A percentile compares a stretch with the other conserved stretches of the same genome.
Conservation (phyloP, 1,139 yeast genomes). For the Yamadazyma triangularis region DNA sequence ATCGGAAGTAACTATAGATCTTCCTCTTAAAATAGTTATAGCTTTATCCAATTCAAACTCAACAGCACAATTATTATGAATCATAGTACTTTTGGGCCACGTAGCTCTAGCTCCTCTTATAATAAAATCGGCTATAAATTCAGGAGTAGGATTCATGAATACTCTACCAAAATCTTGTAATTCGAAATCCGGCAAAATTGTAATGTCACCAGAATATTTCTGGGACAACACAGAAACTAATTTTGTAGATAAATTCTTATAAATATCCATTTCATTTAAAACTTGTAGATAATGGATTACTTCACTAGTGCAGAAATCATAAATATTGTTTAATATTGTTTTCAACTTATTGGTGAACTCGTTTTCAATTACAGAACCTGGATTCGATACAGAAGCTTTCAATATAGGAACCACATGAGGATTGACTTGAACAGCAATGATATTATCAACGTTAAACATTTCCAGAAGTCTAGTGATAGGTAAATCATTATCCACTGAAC, state of each 20-base stretch:
- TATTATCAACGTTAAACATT: constrained; percentile 95
- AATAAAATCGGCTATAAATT: constrained; percentile 64
- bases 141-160: constrained; percentile 75
- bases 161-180: constrained; percentile 57
- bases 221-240: constrained; percentile 74
- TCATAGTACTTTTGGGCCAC: constrained; percentile 86
- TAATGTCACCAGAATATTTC: constrained; percentile 88
- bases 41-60: constrained; percentile 85
- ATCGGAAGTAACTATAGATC: constrained; percentile 48
- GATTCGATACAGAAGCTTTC: constrained; percentile 59
- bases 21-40: constrained; percentile 61
- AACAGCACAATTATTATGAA: constrained; percentile 82
- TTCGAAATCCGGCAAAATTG: constrained; percentile 75
- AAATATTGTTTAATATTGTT: constrained; percentile 49
- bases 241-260: constrained; percentile 68
- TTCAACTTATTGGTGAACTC: constrained; percentile 55
- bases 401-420: constrained; percentile 93
- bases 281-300: constrained; percentile 73
- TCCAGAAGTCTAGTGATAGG: constrained; percentile 89
- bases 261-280: constrained; percentile 69
- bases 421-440: constrained; percentile 94
- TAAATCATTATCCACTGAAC: constrained; percentile 90
- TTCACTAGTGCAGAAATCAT: constrained; percentile 64
- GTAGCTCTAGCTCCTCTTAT: constrained; percentile 86
- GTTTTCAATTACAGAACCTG: constrained; percentile 67